Evolutionary conservation across 305 asterid genomes (phyloP).

Genomic region (Solanum hybrid): DNA sequence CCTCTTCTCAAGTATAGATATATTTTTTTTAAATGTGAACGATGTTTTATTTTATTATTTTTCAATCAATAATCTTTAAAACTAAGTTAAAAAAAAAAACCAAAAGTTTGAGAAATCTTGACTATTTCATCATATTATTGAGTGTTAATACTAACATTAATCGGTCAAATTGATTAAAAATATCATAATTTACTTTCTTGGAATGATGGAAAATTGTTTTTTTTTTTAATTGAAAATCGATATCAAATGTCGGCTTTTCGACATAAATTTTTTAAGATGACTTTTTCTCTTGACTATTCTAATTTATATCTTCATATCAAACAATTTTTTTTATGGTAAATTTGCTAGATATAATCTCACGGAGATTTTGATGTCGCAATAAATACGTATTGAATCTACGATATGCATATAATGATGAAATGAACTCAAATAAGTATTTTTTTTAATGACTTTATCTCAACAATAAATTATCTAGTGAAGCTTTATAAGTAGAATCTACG

Average conservation of each 20-base stretch:
- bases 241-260: not conserved
- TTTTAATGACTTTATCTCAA: not conserved
- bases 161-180: not conserved
- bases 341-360: not conserved
- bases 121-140: not conserved
- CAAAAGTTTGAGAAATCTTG: not conserved
- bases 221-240: not conserved
- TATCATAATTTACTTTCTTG: not conserved
- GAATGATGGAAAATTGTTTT: not conserved
- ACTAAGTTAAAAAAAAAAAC: not conserved
- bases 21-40: accelerated
- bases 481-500: too few relatives aligned
- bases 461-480: too few relatives aligned
- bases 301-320: not conserved
- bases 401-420: not conserved
- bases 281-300: not conserved
- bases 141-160: not conserved
- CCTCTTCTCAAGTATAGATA: not conserved
- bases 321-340: not conserved
- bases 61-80: not conserved
- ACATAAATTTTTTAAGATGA: not conserved
- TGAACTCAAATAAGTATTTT: not conserved
- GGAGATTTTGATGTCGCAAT: not conserved
- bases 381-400: not conserved
- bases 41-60: not conserved